phyloP scores from a whole-genome alignment of 306 rosid species.

The Ziziphus jujuba region DNA sequence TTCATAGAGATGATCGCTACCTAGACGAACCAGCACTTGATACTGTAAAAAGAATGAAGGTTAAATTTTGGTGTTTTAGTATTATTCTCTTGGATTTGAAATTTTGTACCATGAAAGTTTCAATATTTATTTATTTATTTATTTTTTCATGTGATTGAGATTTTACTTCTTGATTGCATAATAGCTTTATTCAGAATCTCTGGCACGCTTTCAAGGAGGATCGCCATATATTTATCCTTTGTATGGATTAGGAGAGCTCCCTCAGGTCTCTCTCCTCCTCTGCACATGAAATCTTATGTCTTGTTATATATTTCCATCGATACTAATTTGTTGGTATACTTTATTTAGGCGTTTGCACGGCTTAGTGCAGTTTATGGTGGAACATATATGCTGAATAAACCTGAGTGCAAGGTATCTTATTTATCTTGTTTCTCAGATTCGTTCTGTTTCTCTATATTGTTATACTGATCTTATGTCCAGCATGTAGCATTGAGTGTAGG shows the following conservation, averaged over 20 bases:
- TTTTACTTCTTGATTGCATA: constrained; percentile 11
- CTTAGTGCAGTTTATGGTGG: constrained; percentile 99
- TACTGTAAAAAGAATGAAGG: constrained; percentile 98
- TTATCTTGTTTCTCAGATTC: constrained; percentile 6
- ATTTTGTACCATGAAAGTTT: constrained; percentile 15
- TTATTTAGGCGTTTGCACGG: constrained; percentile 85
- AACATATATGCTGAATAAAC: constrained; percentile 94
- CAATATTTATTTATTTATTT: not conserved
- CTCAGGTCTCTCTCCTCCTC: constrained; percentile 58
- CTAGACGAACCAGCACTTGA: constrained; percentile 87
- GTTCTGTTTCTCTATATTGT: not conserved
- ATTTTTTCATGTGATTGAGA: constrained; percentile 18
- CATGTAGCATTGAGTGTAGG: not conserved
- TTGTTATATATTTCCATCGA: not conserved
- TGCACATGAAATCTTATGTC: not conserved
- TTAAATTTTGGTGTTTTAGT: constrained; percentile 21
- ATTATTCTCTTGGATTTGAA: constrained; percentile 11
- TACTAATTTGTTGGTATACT: not conserved
- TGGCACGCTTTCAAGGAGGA: constrained; percentile 98
- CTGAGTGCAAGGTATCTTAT: constrained; percentile 85
- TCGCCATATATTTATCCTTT: constrained; percentile 97
- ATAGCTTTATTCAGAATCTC: constrained; percentile 89
- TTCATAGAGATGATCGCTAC: constrained; percentile 90
- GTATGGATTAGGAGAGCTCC: constrained; percentile 99
- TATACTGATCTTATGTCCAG: not conserved